Base-by-base conservation (phyloP, 2,329 filamentous ascomycete species). In the Colletotrichum cordylinicola region DNA sequence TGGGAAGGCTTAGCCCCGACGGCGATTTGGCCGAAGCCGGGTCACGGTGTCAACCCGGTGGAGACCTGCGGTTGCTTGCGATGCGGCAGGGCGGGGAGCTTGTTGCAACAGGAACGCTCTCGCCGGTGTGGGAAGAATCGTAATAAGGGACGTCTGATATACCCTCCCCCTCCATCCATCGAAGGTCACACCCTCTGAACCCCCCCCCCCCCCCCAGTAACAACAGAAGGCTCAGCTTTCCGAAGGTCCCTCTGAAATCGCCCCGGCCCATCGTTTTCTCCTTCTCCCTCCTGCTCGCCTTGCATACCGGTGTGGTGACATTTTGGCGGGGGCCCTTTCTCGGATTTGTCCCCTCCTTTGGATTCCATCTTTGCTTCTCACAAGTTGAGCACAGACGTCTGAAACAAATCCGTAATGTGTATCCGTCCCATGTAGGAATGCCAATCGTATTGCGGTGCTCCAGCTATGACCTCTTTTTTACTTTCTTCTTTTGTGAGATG, bases 81-180 rank as follows among this genome's bases (percentile, higher is more conserved):
- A 62, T 72, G 68, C 55, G 68, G 72, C 37, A 67, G 55, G 69
- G 69, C 62, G 73, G 73, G 37, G 73, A 75, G 64, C n/a, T n/a
- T 24, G 67, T 70, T 48, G 56, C 56, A 70, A 70, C 67, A 70
- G 67, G 27, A 33, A n/a, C 67, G 33, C 55, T 72, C 21, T 61
- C 69, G 72, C 67, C 56, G 56, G 61, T 55, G 48, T 31, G 35
- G 48, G 24, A 39, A 33, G 16, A 21, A 39, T 12, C 56, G 27
- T 70, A 33, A 62, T 64, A 56, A 16, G 9, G 58, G 52, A 16
- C 35, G 66, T 64, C 39, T 64, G 66, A 70, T 70, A 70, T 64
- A 33, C 48, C 70, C 64, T 33, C 35, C 62, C 56, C 66, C 66
- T 58, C 67, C 52, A 39, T 33, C 55, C 56, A 60, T 55, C 31